phyloP scores from a whole-genome alignment of 2,329 filamentous ascomycete genomes.

The Cladosporium sp. region DNA sequence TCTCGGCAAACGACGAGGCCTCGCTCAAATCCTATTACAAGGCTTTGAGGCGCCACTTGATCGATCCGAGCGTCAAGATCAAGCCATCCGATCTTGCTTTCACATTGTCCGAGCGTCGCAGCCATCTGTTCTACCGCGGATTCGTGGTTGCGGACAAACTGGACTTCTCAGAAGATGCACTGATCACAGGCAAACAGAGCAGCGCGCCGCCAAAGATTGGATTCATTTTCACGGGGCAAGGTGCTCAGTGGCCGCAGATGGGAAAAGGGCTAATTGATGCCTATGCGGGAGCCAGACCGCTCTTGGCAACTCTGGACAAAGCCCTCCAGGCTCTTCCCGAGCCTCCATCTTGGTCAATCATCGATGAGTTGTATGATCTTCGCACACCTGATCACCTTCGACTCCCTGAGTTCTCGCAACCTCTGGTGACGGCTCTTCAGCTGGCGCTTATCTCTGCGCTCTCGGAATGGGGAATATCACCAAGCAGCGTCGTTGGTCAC shows the following conservation, averaged over 20 bases:
- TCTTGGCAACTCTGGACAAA: no score
- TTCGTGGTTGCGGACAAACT: not conserved
- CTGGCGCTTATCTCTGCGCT: not conserved
- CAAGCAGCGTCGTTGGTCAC: conserved; percentile 32
- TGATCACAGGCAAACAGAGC: not conserved
- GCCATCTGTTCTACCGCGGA: not conserved
- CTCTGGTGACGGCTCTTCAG: not conserved
- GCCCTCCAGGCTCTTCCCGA: no score
- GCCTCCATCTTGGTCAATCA: no score
- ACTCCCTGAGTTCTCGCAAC: conserved; percentile 29
- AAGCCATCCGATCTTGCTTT: not conserved
- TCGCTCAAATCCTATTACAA: not conserved
- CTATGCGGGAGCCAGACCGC: no score
- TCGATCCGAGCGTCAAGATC: not conserved
- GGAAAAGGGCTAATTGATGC: not conserved
- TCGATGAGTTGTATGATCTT: conserved; percentile 38
- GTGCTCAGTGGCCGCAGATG: conserved; percentile 26
- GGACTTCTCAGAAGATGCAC: not conserved
- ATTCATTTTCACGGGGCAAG: conserved; percentile 25
- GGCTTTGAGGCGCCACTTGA: accelerated
- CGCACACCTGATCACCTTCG: conserved; percentile 51
- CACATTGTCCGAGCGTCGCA: not conserved
- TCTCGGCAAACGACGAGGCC: not conserved
- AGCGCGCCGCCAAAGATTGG: no score
- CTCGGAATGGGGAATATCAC: conserved; percentile 23